These are phyloP conservation scores for Beauveria australis DNA, from an alignment of 2,329 filamentous ascomycete species.

Conservation along the genomic window DNA sequence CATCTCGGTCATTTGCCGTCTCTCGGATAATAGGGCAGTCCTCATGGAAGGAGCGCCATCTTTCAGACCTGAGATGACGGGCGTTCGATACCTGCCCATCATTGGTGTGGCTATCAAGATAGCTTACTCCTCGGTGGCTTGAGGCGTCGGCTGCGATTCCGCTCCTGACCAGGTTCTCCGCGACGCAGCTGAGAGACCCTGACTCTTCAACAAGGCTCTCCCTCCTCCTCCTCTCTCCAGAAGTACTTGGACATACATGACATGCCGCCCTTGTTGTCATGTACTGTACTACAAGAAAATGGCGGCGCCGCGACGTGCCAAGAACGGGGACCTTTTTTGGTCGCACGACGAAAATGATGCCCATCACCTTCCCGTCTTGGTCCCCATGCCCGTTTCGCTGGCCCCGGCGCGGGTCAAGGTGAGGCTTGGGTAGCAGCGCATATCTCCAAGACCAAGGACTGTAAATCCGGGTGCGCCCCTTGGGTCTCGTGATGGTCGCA, in stretches of 20 bases:
- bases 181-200: background rate
- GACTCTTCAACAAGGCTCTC: background rate
- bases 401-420: background rate
- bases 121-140: background rate
- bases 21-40: background rate
- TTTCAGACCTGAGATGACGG: background rate
- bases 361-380: slow-evolving; percentile 6
- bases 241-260: too few species aligned
- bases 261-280: too few species aligned
- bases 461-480: background rate
- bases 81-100: background rate
- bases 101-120: background rate
- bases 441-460: background rate
- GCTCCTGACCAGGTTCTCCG: background rate
- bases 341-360: background rate
- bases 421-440: background rate
- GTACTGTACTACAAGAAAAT: background rate
- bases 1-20: background rate
- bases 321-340: background rate
- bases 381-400: background rate
- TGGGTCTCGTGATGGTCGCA: background rate
- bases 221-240: too few species aligned
- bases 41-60: background rate
- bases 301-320: background rate
- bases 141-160: background rate